Evolutionary conservation across 345 rosid genomes (phyloP), one percentile per base, ranked within the genome.

Genomic region (Raphanus sativus): DNA sequence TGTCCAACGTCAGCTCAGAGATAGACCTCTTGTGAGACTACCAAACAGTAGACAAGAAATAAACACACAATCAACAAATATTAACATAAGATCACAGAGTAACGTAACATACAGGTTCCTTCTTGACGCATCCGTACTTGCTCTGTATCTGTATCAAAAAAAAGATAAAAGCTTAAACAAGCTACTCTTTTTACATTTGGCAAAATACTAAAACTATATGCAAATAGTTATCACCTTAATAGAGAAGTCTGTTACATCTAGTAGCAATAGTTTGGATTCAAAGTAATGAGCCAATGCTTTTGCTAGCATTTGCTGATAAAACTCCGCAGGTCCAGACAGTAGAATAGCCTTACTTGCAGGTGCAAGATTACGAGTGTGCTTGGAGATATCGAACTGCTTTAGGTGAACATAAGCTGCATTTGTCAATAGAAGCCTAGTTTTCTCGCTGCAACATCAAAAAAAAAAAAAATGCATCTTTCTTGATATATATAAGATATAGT

Each of bases 311-410:
- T 96, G 98, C 80, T 88, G 94, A 82, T 96, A 96, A 75, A 83
- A 89, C 73, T 96, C 99, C 93, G 98, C 86, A 16, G 95, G 90
- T 69, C 98, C 99, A 1, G 98, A 91, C 30, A 96, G 89, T 85
- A 96, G 83, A 83, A 96, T 93, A 62, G 92, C 83, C 70, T 87
- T 86, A 71, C 99, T 91, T 2, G 92, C 98, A 74, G 99, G 97
- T 40, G 98, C 86, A 76, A 96, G 98, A 72, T 96, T 93, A 73
- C 99, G 84, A 0, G 92, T 93, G 75, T 96, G 95, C 87, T 87
- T 90, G 4, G 97, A 93, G 75, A 96, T 85, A 62, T 96, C 94
- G 6, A 75, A 77, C 77, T 91, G 91, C 85, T 90, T 93, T 65
- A 96, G 77, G 77, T 93, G 98, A 69, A 93, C 92, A 76, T 76